Percentiles rank a stretch among this genome's conserved stretches.
phyloP scores from a whole-genome alignment of 441 rosid species.

The Rhodomyrtus psidioides region DNA sequence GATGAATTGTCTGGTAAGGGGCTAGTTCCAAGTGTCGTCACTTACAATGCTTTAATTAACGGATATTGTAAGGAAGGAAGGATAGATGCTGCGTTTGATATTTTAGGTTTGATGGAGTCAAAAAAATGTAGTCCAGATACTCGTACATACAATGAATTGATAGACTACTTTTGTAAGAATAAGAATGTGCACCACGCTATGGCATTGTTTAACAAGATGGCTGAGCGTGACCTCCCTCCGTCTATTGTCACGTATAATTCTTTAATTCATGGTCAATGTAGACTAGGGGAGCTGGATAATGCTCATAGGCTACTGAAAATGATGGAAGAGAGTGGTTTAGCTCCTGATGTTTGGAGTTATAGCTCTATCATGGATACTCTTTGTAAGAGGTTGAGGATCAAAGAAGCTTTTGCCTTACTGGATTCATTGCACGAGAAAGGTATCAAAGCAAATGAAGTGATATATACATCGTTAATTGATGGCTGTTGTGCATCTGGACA shows the following conservation, averaged over 20 bases:
- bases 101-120: constrained; percentile 59
- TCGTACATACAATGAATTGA: constrained; percentile 72
- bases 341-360: constrained; percentile 57
- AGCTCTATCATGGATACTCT: constrained; percentile 47
- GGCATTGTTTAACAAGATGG: constrained; percentile 50
- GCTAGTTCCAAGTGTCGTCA: constrained; percentile 50
- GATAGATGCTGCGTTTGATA: constrained; percentile 40
- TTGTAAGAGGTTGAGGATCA: constrained; percentile 55
- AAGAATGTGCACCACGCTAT: constrained; percentile 74
- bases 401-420: constrained; percentile 50
- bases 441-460: constrained; percentile 46
- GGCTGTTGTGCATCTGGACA: constrained; percentile 68
- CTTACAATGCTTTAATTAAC: constrained; percentile 71
- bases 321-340: constrained; percentile 45
- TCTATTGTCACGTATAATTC: constrained; percentile 54
- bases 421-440: constrained; percentile 59
- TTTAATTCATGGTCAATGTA: constrained; percentile 65
- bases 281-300: constrained; percentile 50
- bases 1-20: constrained; percentile 47
- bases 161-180: constrained; percentile 47
- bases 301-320: constrained; percentile 57
- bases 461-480: constrained; percentile 71
- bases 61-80: constrained; percentile 65
- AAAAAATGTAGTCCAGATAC: constrained; percentile 45
- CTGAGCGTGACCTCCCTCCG: constrained; percentile 36